Conservation (phyloP, 164 flowering plant species). For the Tetracentron sinense region DNA sequence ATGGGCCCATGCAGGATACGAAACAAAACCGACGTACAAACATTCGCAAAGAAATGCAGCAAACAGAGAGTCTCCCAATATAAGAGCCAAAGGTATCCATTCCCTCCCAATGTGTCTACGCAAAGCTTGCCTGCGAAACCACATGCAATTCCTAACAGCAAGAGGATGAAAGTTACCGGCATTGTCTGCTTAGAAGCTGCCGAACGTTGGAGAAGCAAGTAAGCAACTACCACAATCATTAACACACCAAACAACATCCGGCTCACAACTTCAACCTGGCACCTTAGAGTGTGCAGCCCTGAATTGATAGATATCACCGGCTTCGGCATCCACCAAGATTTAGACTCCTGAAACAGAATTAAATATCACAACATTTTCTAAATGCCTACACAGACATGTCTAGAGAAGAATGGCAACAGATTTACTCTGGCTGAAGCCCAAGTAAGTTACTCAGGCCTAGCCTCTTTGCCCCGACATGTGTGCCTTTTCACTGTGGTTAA, state of each 20-base stretch:
- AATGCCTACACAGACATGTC: no score
- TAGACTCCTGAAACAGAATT: slow-evolving; percentile 47
- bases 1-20: slow-evolving; percentile 63
- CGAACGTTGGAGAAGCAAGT: slow-evolving; percentile 67
- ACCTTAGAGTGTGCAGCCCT: slow-evolving; percentile 39
- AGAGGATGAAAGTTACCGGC: slow-evolving; percentile 76
- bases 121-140: slow-evolving; percentile 85
- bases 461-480: no score
- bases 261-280: slow-evolving; percentile 57
- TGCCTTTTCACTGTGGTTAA: no score
- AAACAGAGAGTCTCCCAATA: slow-evolving; percentile 71
- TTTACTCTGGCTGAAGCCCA: no score
- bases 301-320: slow-evolving; percentile 50
- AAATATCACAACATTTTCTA: no score
- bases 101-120: slow-evolving; percentile 81
- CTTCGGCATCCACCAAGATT: slow-evolving; percentile 80
- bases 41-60: slow-evolving; percentile 61
- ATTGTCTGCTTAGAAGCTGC: slow-evolving; percentile 51
- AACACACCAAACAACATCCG: slow-evolving; percentile 69
- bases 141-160: slow-evolving; percentile 66
- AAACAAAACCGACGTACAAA: slow-evolving; percentile 44
- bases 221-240: slow-evolving; percentile 50
- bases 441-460: no score
- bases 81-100: slow-evolving; percentile 70
- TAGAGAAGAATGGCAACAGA: no score